Evolutionary conservation across 140 eudicot species (phyloP).

Genomic region (Flaveria floridana): DNA sequence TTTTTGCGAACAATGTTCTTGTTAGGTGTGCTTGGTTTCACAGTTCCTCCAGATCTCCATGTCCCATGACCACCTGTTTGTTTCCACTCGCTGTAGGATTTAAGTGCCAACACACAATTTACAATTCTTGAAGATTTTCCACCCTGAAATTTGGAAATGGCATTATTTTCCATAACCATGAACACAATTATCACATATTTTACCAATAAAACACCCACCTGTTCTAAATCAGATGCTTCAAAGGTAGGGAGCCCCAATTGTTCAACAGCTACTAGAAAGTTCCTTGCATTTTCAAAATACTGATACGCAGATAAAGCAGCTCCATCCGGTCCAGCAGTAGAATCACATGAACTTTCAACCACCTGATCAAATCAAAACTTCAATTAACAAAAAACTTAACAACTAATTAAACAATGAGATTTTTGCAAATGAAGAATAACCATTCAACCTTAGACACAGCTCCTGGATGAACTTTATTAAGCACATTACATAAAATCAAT

Average conservation of each 20-base stretch:
- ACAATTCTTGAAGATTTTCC: conserved; percentile 89
- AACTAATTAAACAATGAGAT: neutral
- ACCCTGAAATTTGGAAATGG: conserved; percentile 48
- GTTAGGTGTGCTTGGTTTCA: conserved; percentile 47
- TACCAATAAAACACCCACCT: conserved; percentile 40
- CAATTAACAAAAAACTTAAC: neutral
- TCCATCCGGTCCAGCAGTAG: conserved; percentile 66
- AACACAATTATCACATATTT: neutral
- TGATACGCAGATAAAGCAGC: conserved; percentile 91
- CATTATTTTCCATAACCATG: neutral
- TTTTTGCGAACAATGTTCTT: conserved; percentile 80
- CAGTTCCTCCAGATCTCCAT: conserved; percentile 88
- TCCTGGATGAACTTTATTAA: conserved; percentile 77
- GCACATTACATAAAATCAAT: conserved; percentile 64
- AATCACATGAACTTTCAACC: conserved; percentile 76
- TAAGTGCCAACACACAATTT: conserved; percentile 79
- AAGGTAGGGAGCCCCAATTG: conserved; percentile 80
- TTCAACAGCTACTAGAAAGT: conserved; percentile 77
- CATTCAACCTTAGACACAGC: conserved; percentile 67
- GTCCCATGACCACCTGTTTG: conserved; percentile 73
- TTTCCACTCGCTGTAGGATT: conserved; percentile 87
- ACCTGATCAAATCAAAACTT: conserved; percentile 43
- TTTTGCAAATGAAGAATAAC: neutral
- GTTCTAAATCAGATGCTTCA: conserved; percentile 92
- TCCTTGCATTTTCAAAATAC: conserved; percentile 80